phyloP scores from a whole-genome alignment of 768 basidiomycete species.

The Brasilioporus rufonigricans region DNA sequence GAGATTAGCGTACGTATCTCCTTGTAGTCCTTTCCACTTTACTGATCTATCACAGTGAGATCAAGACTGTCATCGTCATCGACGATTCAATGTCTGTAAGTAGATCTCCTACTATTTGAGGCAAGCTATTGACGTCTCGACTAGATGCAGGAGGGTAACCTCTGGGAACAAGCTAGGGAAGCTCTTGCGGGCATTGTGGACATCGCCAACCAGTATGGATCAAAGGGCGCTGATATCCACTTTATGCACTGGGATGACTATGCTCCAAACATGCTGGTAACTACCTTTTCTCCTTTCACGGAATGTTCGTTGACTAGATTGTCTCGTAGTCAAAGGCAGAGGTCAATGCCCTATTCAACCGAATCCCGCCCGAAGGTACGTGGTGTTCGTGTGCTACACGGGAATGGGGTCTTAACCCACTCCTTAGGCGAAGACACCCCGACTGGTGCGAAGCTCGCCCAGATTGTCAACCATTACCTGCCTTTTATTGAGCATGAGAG shows the following conservation, averaged over 20 bases:
- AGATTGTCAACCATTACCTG: slow-evolving; percentile 39
- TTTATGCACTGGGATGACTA: slow-evolving; percentile 39
- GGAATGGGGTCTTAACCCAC: neutral
- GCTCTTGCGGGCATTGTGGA: slow-evolving; percentile 42
- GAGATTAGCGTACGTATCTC: slow-evolving; percentile 27
- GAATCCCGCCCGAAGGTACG: slow-evolving; percentile 22
- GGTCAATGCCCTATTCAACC: slow-evolving; percentile 26
- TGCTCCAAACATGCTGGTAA: slow-evolving; percentile 28
- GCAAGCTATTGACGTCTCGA: neutral
- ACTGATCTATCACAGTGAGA: slow-evolving; percentile 27
- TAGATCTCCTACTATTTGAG: neutral
- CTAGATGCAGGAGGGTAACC: slow-evolving; percentile 39
- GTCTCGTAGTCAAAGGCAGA: slow-evolving; percentile 19
- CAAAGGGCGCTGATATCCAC: slow-evolving; percentile 41
- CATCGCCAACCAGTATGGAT: slow-evolving; percentile 35
- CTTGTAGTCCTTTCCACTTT: neutral
- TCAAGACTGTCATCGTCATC: slow-evolving; percentile 42
- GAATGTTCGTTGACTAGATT: neutral
- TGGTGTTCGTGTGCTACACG: neutral
- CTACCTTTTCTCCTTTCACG: neutral
- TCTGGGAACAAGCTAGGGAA: slow-evolving; percentile 41
- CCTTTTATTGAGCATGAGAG: slow-evolving; percentile 28
- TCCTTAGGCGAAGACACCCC: slow-evolving; percentile 35
- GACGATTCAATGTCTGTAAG: slow-evolving; percentile 41
- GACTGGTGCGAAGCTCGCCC: slow-evolving; percentile 36